phyloP scores from a whole-genome alignment of 139 green algal species.

The Tetradesmus obliquus region DNA sequence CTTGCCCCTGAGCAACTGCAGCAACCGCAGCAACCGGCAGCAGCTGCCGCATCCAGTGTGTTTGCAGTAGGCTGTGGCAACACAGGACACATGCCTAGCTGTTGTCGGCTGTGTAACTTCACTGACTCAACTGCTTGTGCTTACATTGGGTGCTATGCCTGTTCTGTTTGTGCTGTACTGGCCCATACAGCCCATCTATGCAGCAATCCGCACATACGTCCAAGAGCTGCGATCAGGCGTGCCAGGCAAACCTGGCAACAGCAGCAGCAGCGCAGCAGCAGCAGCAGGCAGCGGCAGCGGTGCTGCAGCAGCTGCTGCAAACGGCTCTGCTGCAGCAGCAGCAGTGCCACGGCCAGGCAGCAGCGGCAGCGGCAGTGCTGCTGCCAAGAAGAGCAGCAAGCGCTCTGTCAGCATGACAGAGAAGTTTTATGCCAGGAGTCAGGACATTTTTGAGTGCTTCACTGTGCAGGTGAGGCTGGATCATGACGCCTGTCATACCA shows the following conservation, averaged over 20 bases:
- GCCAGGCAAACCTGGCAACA: slow-evolving; percentile 19
- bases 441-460: slow-evolving; percentile 90
- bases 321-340: not conserved
- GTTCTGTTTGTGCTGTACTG: not conserved
- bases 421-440: slow-evolving; percentile 73
- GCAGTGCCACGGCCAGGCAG: not conserved
- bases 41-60: not conserved
- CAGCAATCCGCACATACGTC: slow-evolving; percentile 68
- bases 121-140: too few species aligned
- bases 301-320: not conserved
- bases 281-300: not conserved
- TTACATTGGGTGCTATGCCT: not conserved
- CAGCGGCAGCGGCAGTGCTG: slow-evolving; percentile 4
- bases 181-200: slow-evolving; percentile 58
- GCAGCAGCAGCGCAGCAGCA: not conserved
- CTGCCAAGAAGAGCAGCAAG: slow-evolving; percentile 31
- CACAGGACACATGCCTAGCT: too few species aligned
- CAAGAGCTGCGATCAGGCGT: slow-evolving; percentile 75
- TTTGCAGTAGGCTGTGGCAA: not conserved
- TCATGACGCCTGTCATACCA: too few species aligned
- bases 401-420: slow-evolving; percentile 69
- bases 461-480: slow-evolving; percentile 63
- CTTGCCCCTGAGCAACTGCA: not conserved
- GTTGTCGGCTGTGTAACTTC: too few species aligned
- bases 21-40: not conserved